Conservation (phyloP, 768 basidiomycete species). For the Sarcodon aspratus region DNA sequence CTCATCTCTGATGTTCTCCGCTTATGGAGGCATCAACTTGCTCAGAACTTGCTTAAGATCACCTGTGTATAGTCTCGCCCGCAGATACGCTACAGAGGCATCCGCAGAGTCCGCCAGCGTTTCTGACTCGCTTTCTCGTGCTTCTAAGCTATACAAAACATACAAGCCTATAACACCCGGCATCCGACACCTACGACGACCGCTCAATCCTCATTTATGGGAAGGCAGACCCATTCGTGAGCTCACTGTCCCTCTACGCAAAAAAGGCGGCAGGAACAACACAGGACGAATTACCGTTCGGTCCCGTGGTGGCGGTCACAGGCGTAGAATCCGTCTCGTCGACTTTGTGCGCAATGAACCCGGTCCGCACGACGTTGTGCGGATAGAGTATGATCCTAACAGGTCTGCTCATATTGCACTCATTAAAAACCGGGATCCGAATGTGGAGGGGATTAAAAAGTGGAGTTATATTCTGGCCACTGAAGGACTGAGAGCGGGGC, state of each 20-base stretch:
- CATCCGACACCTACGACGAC: slow-evolving; percentile 79
- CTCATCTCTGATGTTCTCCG: slow-evolving; percentile 29
- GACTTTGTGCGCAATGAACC: slow-evolving; percentile 76
- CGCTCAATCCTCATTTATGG: slow-evolving; percentile 74
- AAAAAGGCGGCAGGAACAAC: slow-evolving; percentile 78
- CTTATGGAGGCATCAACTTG: slow-evolving; percentile 29
- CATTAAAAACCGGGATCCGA: slow-evolving; percentile 48
- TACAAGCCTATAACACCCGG: slow-evolving; percentile 85
- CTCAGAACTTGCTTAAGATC: slow-evolving; percentile 24
- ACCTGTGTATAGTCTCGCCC: slow-evolving; percentile 9
- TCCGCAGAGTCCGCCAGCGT: slow-evolving; percentile 8
- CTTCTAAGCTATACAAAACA: slow-evolving; percentile 62
- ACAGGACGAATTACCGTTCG: slow-evolving; percentile 83
- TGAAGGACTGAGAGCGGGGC: slow-evolving; percentile 81
- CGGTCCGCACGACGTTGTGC: slow-evolving; percentile 80
- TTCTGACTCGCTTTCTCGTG: slow-evolving; percentile 35
- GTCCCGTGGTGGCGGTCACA: slow-evolving; percentile 86
- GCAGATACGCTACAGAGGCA: slow-evolving; percentile 27
- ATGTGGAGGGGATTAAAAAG: slow-evolving; percentile 37
- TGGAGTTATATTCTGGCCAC: slow-evolving; percentile 93
- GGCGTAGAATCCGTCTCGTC: slow-evolving; percentile 70
- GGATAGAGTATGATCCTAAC: slow-evolving; percentile 96
- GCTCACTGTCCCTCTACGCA: slow-evolving; percentile 32
- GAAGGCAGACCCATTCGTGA: slow-evolving; percentile 74
- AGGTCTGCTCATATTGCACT: slow-evolving; percentile 93